These are phyloP conservation scores for Globisporangium nagaii DNA, from an alignment of 352 stramenopile species.

Conservation along the genomic window DNA sequence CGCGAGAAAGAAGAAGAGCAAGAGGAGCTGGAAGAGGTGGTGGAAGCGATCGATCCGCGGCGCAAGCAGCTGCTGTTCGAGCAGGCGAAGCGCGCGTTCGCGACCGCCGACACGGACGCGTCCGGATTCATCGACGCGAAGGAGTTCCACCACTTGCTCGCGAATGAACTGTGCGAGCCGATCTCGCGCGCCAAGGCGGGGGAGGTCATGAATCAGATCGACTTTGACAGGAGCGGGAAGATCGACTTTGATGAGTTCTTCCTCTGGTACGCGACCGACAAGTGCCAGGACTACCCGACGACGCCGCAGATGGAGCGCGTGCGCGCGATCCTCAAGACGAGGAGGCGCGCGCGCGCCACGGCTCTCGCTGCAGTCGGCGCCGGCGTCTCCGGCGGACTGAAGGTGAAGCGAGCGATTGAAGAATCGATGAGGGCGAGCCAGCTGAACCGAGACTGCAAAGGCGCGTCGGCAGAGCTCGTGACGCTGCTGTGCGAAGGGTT, in stretches of 20 bases:
- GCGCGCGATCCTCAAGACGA: slow-evolving; percentile 24
- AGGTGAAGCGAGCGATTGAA: slow-evolving; percentile 19
- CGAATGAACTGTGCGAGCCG: slow-evolving; percentile 33
- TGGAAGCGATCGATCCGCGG: slow-evolving; percentile 32
- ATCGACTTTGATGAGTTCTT: slow-evolving; percentile 53
- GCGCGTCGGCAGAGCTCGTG: slow-evolving; percentile 26
- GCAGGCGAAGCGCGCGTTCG: slow-evolving; percentile 24
- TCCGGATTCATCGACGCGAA: slow-evolving; percentile 31
- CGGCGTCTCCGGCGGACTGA: slow-evolving; percentile 6
- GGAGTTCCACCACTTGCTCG: slow-evolving; percentile 32
- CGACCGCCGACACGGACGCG: slow-evolving; percentile 22
- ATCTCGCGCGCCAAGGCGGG: slow-evolving; percentile 19
- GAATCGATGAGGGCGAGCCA: slow-evolving; percentile 19
- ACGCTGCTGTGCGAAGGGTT: slow-evolving; percentile 30
- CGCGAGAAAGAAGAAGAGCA: neutral
- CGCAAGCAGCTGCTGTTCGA: slow-evolving; percentile 29
- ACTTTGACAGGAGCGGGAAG: slow-evolving; percentile 29
- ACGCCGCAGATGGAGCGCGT: slow-evolving; percentile 29
- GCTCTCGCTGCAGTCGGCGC: slow-evolving; percentile 13
- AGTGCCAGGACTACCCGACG: slow-evolving; percentile 36
- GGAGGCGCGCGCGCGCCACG: slow-evolving; percentile 19
- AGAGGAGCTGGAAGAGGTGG: slow-evolving; percentile 26
- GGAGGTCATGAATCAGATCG: slow-evolving; percentile 30
- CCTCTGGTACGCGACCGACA: slow-evolving; percentile 39
- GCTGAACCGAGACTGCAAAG: slow-evolving; percentile 23